phyloP scores from a whole-genome alignment of 2,329 filamentous ascomycete genomes.

The Penicillium sp. region DNA sequence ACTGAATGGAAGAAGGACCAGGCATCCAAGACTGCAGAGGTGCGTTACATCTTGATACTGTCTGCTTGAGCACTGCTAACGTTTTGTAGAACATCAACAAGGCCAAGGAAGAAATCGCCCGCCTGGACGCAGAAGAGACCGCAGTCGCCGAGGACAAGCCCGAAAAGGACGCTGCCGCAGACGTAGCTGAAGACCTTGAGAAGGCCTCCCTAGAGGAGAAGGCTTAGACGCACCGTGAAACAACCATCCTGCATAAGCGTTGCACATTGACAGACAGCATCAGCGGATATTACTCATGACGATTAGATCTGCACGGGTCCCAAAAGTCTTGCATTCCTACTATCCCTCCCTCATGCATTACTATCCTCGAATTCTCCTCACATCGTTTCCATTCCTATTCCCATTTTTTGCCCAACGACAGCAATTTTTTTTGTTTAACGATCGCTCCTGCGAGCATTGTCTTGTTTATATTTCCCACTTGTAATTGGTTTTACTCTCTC shows the following conservation, averaged over 20 bases:
- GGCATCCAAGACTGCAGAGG: slow-evolving; percentile 84
- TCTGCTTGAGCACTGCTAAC: slow-evolving; percentile 14
- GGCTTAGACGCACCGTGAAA: slow-evolving; percentile 33
- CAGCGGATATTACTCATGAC: slow-evolving; percentile 22
- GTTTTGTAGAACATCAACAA: slow-evolving; percentile 85
- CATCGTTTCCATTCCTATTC: neutral
- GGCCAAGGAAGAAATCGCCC: slow-evolving; percentile 93
- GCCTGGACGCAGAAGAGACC: slow-evolving; percentile 74
- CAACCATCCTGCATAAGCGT: slow-evolving; percentile 24
- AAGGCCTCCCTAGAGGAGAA: slow-evolving; percentile 65
- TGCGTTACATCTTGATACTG: slow-evolving; percentile 53
- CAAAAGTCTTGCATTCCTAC: slow-evolving; percentile 31
- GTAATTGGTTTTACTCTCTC: slow-evolving; percentile 19
- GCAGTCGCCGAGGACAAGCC: slow-evolving; percentile 51
- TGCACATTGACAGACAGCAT: slow-evolving; percentile 23
- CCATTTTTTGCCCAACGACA: slow-evolving; percentile 7
- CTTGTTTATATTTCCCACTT: slow-evolving; percentile 19
- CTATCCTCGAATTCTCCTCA: neutral
- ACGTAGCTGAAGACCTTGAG: slow-evolving; percentile 65
- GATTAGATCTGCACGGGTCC: slow-evolving; percentile 26
- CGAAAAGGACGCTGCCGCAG: slow-evolving; percentile 63
- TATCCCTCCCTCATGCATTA: slow-evolving; percentile 21
- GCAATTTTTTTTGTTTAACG: slow-evolving; percentile 5
- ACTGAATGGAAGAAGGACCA: slow-evolving; percentile 91
- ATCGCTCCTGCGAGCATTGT: neutral